Percentiles rank a stretch among this genome's conserved stretches.
Evolutionary conservation across 2,329 filamentous ascomycete genomes (phyloP).

Genomic region (Mollisiaceae sp.): DNA sequence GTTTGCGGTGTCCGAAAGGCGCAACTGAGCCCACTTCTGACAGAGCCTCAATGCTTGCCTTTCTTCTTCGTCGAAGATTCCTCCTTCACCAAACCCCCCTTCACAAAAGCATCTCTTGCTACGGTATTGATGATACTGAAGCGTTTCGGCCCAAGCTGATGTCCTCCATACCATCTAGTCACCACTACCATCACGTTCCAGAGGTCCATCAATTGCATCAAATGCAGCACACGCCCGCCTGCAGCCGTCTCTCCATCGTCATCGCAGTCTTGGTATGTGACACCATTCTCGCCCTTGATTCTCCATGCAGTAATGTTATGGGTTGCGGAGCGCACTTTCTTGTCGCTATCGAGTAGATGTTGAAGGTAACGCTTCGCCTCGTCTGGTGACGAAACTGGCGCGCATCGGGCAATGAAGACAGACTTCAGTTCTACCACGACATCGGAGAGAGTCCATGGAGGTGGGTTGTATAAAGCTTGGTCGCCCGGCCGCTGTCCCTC

Average conservation of each 20-base stretch:
- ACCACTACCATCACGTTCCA: conserved; percentile 95
- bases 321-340: conserved; percentile 82
- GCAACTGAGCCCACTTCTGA: neutral
- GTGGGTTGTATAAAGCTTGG: neutral
- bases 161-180: conserved; percentile 92
- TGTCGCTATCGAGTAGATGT: conserved; percentile 81
- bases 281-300: conserved; percentile 62
- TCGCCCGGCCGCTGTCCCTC: no score
- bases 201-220: conserved; percentile 93
- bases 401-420: conserved; percentile 81
- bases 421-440: conserved; percentile 82
- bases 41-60: conserved; percentile 34
- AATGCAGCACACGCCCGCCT: conserved; percentile 80
- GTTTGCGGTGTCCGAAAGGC: no score
- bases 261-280: conserved; percentile 85
- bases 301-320: conserved; percentile 98
- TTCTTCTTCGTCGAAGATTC: conserved; percentile 50
- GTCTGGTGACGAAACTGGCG: conserved; percentile 68
- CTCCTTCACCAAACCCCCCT: conserved; percentile 71
- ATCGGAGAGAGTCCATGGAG: conserved; percentile 75
- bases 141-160: conserved; percentile 84
- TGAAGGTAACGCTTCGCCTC: conserved; percentile 75
- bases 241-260: conserved; percentile 96
- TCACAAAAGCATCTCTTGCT: conserved; percentile 82
- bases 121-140: conserved; percentile 90